Evolutionary conservation across 2,329 filamentous ascomycete genomes (phyloP).

Genomic region (Aspergillus versicolor): DNA sequence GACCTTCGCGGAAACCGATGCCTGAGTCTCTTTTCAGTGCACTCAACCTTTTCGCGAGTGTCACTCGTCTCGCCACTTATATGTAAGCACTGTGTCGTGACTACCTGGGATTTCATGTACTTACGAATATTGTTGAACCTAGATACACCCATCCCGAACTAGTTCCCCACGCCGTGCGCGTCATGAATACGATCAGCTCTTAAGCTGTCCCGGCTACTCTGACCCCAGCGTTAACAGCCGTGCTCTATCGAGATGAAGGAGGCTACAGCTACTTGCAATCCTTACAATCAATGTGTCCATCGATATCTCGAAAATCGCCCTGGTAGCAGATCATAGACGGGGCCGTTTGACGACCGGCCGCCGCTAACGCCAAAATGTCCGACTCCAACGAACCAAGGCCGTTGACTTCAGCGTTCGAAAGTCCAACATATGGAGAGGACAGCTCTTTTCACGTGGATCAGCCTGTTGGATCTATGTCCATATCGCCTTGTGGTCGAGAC

Average conservation of each 20-base stretch:
- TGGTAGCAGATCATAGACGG: conserved; percentile 6
- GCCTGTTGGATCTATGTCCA: conserved; percentile 82
- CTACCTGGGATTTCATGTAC: too few species aligned
- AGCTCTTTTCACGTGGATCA: conserved; percentile 79
- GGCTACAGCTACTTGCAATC: background rate
- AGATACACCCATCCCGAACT: background rate
- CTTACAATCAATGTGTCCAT: conserved; percentile 11
- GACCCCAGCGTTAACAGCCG: conserved; percentile 1
- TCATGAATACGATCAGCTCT: conserved; percentile 14
- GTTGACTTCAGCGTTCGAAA: conserved; percentile 67
- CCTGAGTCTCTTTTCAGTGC: background rate
- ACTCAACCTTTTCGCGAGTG: background rate
- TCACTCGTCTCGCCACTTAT: background rate
- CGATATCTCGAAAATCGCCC: conserved; percentile 11
- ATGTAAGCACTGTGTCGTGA: background rate
- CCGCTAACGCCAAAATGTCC: conserved; percentile 26
- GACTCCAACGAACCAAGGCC: conserved; percentile 39
- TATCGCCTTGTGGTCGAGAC: conserved; percentile 87
- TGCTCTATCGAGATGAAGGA: conserved; percentile 19
- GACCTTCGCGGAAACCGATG: background rate
- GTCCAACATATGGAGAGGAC: conserved; percentile 82
- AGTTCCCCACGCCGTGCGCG: conserved; percentile 7
- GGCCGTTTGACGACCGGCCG: background rate
- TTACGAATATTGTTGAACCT: background rate
- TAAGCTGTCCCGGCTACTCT: conserved; percentile 1